A percentile compares a stretch with the other conserved stretches of the same genome.
Evolutionary conservation across 768 basidiomycete genomes (phyloP).

Genomic region (Piloderma croceum): DNA sequence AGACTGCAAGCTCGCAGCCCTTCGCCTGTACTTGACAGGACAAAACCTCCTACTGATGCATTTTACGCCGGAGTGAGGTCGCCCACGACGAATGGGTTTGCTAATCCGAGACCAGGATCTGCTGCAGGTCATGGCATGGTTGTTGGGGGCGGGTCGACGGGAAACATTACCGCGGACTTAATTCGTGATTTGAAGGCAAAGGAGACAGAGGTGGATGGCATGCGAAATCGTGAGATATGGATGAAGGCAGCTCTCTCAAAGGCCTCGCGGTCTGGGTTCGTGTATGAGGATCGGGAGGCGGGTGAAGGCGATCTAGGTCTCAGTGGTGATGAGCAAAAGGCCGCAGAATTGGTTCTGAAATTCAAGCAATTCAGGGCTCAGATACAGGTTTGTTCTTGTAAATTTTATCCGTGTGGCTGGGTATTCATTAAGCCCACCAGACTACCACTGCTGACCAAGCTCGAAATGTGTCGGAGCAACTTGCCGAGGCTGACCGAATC

Average conservation of each 20-base stretch:
- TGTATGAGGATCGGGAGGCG: slow-evolving; percentile 45
- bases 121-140: slow-evolving; percentile 43
- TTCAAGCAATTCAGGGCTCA: slow-evolving; percentile 87
- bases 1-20: slow-evolving; percentile 45
- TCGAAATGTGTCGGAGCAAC: slow-evolving; percentile 64
- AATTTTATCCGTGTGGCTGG: slow-evolving; percentile 2
- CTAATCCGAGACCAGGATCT: too few relatives aligned
- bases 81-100: slow-evolving; percentile 45
- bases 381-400: slow-evolving; percentile 62
- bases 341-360: slow-evolving; percentile 67
- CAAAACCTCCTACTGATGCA: slow-evolving; percentile 53
- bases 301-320: slow-evolving; percentile 28
- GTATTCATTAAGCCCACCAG: slow-evolving; percentile 32
- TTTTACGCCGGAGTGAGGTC: slow-evolving; percentile 46
- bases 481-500: slow-evolving; percentile 74
- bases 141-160: slow-evolving; percentile 48
- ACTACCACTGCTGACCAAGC: slow-evolving; percentile 73
- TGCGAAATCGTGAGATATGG: slow-evolving; percentile 78
- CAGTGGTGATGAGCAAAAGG: slow-evolving; percentile 35
- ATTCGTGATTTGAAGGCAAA: slow-evolving; percentile 76
- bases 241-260: slow-evolving; percentile 74
- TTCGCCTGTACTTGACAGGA: slow-evolving; percentile 52
- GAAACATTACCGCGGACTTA: slow-evolving; percentile 70
- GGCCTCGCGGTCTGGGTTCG: slow-evolving; percentile 75
- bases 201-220: slow-evolving; percentile 71